Evolutionary conservation across 768 basidiomycete genomes (phyloP), one percentile per base, ranked within the genome.

Genomic region (Rhizopogon vinicolor): DNA sequence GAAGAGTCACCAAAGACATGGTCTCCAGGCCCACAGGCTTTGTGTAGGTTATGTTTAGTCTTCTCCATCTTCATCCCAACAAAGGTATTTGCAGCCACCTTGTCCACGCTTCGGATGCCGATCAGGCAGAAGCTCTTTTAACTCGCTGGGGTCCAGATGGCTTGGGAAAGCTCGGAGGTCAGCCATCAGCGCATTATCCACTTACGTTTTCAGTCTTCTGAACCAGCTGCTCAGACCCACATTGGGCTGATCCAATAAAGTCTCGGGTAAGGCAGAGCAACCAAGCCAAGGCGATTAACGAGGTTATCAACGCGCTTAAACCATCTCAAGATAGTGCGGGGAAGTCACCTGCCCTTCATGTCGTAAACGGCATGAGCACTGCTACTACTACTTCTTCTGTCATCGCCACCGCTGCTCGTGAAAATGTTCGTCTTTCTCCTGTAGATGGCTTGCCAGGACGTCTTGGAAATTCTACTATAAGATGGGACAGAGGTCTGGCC

Each of bases 211-310:
- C 46, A 28, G 14, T 42, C 31, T 55, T 59, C 60, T 58, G 54
- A 45, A 69, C 67, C 58, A 54, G 54, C 54, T 58, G 44, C 60
- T 62, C 68, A 93, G 92, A 91, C 78, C 91, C 91, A 60, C 82
- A 79, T 58, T 94, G 93, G 93, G 91, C 91, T 42, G 80, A 77
- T 68, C 90, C 91, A 59, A 93, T 94, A 75, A 94, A 93, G 76
- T 79, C 85, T 65, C 80, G 81, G 49, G 79, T 93, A 56, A 80
- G 84, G 56, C 76, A 82, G 59, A 77, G 72, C 54, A 85, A 84
- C 63, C 87, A 86, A 68, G 86, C 82, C 51, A 80, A 72, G 71
- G 89, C 85, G 19, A 75, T 92, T 63, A 91, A 89, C 65, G 83
- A 92, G 69, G 87, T 89, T 44, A 83, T 89, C 52, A 86, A 78